Evolutionary conservation across 2,329 filamentous ascomycete genomes (phyloP).

Genomic region (Ascosphaera pollenicola): DNA sequence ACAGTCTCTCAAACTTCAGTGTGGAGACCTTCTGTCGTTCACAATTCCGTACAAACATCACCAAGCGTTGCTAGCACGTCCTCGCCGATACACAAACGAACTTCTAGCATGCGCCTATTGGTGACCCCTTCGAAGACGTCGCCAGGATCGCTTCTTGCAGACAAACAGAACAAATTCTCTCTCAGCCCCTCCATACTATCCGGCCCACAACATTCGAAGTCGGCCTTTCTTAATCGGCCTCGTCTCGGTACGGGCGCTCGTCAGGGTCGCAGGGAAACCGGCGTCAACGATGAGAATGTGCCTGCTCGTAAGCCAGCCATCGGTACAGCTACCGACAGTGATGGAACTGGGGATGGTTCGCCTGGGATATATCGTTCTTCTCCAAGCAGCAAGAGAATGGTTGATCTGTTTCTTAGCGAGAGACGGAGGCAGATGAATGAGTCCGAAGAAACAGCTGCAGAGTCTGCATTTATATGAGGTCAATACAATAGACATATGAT

Average conservation of each 20-base stretch:
- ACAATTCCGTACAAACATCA: not conserved
- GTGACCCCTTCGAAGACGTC: not conserved
- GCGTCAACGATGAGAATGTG: conserved; percentile 6
- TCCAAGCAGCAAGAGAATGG: conserved; percentile 8
- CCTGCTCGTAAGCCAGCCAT: conserved; percentile 1
- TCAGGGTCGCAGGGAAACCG: conserved; percentile 1
- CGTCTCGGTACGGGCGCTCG: not conserved
- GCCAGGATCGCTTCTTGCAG: not conserved
- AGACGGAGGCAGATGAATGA: conserved; percentile 4
- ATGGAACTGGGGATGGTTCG: conserved; percentile 1
- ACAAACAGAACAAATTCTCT: not conserved
- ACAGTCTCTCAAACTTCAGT: conserved; percentile 3
- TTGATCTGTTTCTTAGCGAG: conserved; percentile 7
- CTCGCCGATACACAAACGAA: not conserved
- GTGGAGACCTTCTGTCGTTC: not conserved
- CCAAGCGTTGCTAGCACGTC: not conserved
- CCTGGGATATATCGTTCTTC: conserved; percentile 5
- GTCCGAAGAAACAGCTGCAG: conserved; percentile 4
- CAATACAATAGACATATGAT: too few relatives aligned
- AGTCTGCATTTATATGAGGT: conserved; percentile 6
- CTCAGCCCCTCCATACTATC: not conserved
- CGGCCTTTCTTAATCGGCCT: not conserved
- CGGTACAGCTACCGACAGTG: not conserved
- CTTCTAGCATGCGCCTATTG: not conserved
- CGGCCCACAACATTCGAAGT: not conserved